phyloP scores from a whole-genome alignment of 768 basidiomycete genomes.

The Mycena olivaceomarginata region DNA sequence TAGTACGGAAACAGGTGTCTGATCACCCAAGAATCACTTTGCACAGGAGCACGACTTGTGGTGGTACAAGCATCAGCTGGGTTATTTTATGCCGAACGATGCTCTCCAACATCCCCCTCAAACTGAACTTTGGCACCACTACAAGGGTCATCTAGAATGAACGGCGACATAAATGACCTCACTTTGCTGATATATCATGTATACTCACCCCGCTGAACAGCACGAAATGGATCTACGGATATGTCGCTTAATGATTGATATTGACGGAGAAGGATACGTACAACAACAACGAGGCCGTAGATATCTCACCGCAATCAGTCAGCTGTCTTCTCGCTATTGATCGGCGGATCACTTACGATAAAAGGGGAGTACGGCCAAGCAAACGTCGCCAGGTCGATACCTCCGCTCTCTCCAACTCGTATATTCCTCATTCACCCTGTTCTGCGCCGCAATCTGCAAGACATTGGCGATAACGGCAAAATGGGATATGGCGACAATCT shows the following conservation, averaged over 20 bases:
- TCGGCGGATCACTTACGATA: slow-evolving; percentile 54
- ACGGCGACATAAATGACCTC: neutral
- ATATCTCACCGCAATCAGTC: slow-evolving; percentile 45
- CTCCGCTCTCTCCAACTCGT: slow-evolving; percentile 52
- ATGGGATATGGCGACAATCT: slow-evolving; percentile 60
- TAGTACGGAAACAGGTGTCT: neutral
- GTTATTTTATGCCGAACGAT: slow-evolving; percentile 62
- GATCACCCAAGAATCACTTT: slow-evolving; percentile 38
- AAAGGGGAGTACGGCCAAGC: slow-evolving; percentile 58
- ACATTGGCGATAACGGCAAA: slow-evolving; percentile 63
- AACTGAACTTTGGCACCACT: slow-evolving; percentile 65
- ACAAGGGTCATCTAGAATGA: slow-evolving; percentile 57
- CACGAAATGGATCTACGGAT: slow-evolving; percentile 17
- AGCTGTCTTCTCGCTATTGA: too few relatives aligned
- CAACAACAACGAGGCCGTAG: slow-evolving; percentile 15
- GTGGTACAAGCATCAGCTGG: slow-evolving; percentile 57
- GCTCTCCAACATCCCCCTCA: slow-evolving; percentile 60
- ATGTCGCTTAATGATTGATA: neutral
- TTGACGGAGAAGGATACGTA: neutral
- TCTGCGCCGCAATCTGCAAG: slow-evolving; percentile 58
- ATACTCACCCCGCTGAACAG: slow-evolving; percentile 21
- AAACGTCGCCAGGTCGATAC: slow-evolving; percentile 63
- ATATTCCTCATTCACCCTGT: slow-evolving; percentile 54
- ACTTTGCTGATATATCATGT: neutral
- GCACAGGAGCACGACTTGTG: slow-evolving; percentile 58